Conservation (phyloP, 495 filamentous ascomycete genomes). For the Penicillium ochrochloron region DNA sequence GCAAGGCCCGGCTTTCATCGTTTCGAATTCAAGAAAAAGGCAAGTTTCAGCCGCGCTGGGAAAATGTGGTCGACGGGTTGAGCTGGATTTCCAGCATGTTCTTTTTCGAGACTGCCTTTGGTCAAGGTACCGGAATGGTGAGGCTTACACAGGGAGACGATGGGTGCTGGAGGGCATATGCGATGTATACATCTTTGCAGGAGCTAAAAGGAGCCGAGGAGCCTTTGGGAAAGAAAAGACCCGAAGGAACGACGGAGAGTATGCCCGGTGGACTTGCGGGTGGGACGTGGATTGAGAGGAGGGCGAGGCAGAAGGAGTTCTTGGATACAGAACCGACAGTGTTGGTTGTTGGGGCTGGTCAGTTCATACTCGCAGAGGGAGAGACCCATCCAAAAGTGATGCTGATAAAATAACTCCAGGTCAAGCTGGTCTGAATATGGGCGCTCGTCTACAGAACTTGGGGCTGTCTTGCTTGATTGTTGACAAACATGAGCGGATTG, state of each 20-base stretch:
- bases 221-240: constrained; percentile 48
- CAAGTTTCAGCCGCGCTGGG: constrained; percentile 45
- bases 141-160: constrained; percentile 53
- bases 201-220: constrained; percentile 58
- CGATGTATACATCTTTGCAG: constrained; percentile 62
- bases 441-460: constrained; percentile 72
- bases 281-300: constrained; percentile 71
- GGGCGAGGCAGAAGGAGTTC: constrained; percentile 61
- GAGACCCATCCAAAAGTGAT: too few species aligned
- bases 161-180: constrained; percentile 66
- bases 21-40: constrained; percentile 49
- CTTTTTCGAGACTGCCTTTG: constrained; percentile 55
- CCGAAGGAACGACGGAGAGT: constrained; percentile 60
- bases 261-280: constrained; percentile 59
- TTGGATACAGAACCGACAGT: constrained; percentile 62
- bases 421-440: constrained; percentile 61
- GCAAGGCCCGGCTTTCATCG: constrained; percentile 35
- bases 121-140: constrained; percentile 61
- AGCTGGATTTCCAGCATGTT: constrained; percentile 58
- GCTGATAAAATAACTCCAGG: constrained; percentile 27
- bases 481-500: constrained; percentile 67
- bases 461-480: constrained; percentile 66
- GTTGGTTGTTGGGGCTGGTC: constrained; percentile 66
- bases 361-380: constrained; percentile 10
- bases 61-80: constrained; percentile 47